A percentile compares a stretch with the other conserved stretches of the same genome.
These are phyloP conservation scores for Russula foetens DNA, from an alignment of 768 basidiomycete genomes.

Conservation along the genomic window DNA sequence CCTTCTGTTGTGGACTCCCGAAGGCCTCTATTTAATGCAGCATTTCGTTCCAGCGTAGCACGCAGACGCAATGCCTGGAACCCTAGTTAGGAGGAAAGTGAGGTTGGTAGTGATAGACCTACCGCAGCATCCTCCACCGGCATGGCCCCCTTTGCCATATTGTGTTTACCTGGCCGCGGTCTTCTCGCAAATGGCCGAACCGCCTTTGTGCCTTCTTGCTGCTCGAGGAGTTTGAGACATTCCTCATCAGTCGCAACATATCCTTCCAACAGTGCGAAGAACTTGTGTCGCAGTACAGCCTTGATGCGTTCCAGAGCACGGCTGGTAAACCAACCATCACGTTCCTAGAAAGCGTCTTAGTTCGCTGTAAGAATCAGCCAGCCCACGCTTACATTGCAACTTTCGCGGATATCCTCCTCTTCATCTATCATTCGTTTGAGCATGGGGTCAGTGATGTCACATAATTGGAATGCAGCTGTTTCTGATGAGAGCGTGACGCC, in stretches of 20 bases:
- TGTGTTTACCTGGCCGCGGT: constrained; percentile 64
- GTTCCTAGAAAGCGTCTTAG: constrained; percentile 39
- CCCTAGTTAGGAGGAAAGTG: neutral
- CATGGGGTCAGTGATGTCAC: constrained; percentile 86
- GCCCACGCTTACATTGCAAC: constrained; percentile 59
- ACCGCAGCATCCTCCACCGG: constrained; percentile 80
- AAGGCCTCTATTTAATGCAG: constrained; percentile 9
- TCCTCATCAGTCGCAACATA: constrained; percentile 65
- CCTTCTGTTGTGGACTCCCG: constrained; percentile 9
- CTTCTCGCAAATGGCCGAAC: constrained; percentile 41
- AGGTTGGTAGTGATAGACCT: constrained; percentile 23
- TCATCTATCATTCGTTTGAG: constrained; percentile 74
- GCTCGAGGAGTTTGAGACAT: constrained; percentile 53
- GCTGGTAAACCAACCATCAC: constrained; percentile 83
- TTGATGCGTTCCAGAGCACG: constrained; percentile 79
- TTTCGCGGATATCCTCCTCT: constrained; percentile 56
- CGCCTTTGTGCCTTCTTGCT: constrained; percentile 26
- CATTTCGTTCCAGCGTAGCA: constrained; percentile 33
- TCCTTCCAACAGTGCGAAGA: constrained; percentile 68
- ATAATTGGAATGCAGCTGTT: constrained; percentile 89
- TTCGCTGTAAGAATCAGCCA: neutral
- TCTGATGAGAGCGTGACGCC: constrained; percentile 73
- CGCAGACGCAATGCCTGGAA: constrained; percentile 59
- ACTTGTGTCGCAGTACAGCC: constrained; percentile 76
- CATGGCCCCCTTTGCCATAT: constrained; percentile 83